Conservation (phyloP, 176 grass and related monocot genomes). For the Lolium multiflorum region DNA sequence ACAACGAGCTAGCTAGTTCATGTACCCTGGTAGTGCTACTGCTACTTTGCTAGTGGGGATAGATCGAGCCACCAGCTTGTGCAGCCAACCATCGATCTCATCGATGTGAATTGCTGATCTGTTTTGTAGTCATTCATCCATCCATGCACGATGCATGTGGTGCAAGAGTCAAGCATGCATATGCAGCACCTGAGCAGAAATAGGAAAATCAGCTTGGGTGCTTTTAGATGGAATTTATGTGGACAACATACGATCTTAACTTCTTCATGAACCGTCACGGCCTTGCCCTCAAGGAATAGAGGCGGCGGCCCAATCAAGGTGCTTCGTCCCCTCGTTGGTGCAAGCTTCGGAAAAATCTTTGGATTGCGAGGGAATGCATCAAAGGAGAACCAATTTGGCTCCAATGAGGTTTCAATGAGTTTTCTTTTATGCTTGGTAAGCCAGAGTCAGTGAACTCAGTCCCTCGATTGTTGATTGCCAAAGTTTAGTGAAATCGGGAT, state of each 20-base stretch:
- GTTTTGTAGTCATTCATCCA: background rate
- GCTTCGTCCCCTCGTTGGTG: too few relatives aligned
- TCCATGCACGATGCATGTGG: background rate
- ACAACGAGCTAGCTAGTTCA: background rate
- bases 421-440: too few relatives aligned
- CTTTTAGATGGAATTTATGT: background rate
- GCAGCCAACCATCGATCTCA: background rate
- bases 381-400: too few relatives aligned
- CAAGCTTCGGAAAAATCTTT: too few relatives aligned
- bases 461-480: too few relatives aligned
- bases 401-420: too few relatives aligned
- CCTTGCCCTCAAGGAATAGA: too few relatives aligned
- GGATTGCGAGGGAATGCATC: too few relatives aligned
- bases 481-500: too few relatives aligned
- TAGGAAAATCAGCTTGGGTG: background rate
- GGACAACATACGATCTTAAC: background rate
- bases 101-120: background rate
- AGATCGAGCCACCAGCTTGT: background rate
- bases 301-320: too few relatives aligned
- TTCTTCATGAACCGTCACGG: too few relatives aligned
- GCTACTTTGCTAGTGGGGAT: background rate
- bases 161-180: background rate
- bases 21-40: constrained; percentile 16
- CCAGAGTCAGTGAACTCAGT: too few relatives aligned
- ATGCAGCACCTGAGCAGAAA: constrained; percentile 25